Percentiles rank a stretch among this genome's conserved stretches.
Evolutionary conservation across 2,329 filamentous ascomycete species (phyloP).

Genomic region (Alternaria gaisen): DNA sequence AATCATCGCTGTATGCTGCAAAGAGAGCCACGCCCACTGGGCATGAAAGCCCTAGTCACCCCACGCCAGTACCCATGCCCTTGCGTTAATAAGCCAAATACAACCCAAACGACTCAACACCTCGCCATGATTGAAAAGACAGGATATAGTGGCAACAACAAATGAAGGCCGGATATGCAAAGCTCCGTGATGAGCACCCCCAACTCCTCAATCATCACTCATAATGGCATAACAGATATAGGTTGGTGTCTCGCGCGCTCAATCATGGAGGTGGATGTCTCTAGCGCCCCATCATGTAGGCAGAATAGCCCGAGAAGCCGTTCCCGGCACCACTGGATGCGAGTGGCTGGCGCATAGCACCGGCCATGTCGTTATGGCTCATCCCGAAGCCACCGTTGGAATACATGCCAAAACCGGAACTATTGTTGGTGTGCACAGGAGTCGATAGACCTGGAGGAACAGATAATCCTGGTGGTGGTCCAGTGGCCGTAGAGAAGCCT

Average conservation of each 20-base stretch:
- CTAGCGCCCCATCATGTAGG: conserved; percentile 54
- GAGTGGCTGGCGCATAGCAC: conserved; percentile 45
- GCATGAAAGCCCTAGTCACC: conserved; percentile 44
- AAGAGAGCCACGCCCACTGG: conserved; percentile 50
- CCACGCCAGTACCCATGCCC: conserved; percentile 53
- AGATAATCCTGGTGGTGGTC: conserved; percentile 82
- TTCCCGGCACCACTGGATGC: conserved; percentile 44
- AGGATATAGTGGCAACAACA: conserved; percentile 50
- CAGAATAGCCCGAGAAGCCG: conserved; percentile 46
- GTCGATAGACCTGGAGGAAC: conserved; percentile 74
- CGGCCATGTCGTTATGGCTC: conserved; percentile 46
- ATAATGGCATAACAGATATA: conserved; percentile 38
- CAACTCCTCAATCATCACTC: conserved; percentile 50
- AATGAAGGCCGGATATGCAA: conserved; percentile 42
- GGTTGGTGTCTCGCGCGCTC: conserved; percentile 38
- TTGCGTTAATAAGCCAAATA: conserved; percentile 46
- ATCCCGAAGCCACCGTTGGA: conserved; percentile 50
- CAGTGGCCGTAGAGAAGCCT: conserved; percentile 72
- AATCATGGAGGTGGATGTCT: conserved; percentile 42
- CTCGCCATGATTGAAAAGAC: conserved; percentile 55
- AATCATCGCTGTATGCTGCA: conserved; percentile 57
- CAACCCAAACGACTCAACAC: conserved; percentile 49
- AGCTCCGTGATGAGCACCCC: conserved; percentile 40
- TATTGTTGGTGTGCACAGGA: conserved; percentile 40
- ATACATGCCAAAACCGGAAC: conserved; percentile 49